Conservation (phyloP, 2,329 filamentous ascomycete species). For the Arachnomyces sp. region DNA sequence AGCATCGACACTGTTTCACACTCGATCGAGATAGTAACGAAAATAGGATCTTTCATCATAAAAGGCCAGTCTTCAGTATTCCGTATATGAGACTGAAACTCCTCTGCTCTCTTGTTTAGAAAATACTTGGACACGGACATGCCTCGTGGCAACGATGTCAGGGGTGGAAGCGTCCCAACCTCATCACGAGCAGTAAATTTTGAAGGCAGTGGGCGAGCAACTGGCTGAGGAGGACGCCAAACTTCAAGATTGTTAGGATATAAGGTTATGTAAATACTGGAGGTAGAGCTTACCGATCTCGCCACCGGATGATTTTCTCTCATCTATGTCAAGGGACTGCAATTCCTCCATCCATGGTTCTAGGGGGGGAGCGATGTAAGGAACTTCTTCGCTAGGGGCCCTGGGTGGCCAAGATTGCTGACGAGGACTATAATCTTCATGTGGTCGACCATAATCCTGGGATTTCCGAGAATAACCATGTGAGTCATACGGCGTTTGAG, state of each 20-base stretch:
- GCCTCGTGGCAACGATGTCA: slow-evolving; percentile 21
- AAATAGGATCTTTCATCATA: slow-evolving; percentile 45
- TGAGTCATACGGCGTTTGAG: slow-evolving; percentile 3
- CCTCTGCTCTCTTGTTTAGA: slow-evolving; percentile 33
- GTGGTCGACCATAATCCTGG: too few relatives aligned
- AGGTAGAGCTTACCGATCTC: slow-evolving; percentile 12
- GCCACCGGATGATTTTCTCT: slow-evolving; percentile 5
- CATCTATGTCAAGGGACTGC: slow-evolving; percentile 10
- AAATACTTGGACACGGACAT: slow-evolving; percentile 46
- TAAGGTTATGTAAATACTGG: background rate
- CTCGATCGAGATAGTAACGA: slow-evolving; percentile 38
- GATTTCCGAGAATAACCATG: too few relatives aligned
- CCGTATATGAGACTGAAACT: slow-evolving; percentile 40
- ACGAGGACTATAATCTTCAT: background rate
- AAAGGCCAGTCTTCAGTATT: slow-evolving; percentile 44
- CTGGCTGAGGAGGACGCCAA: slow-evolving; percentile 15
- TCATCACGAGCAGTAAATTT: slow-evolving; percentile 20
- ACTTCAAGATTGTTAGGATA: slow-evolving; percentile 14
- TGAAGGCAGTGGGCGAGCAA: slow-evolving; percentile 21
- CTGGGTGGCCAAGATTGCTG: background rate
- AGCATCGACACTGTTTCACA: slow-evolving; percentile 35
- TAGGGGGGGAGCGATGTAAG: slow-evolving; percentile 5
- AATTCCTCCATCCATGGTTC: slow-evolving; percentile 16
- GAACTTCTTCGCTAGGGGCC: slow-evolving; percentile 8
- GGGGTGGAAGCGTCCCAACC: slow-evolving; percentile 15